Conservation (phyloP, 2,329 filamentous ascomycete species). For the Phialophora chinensis region DNA sequence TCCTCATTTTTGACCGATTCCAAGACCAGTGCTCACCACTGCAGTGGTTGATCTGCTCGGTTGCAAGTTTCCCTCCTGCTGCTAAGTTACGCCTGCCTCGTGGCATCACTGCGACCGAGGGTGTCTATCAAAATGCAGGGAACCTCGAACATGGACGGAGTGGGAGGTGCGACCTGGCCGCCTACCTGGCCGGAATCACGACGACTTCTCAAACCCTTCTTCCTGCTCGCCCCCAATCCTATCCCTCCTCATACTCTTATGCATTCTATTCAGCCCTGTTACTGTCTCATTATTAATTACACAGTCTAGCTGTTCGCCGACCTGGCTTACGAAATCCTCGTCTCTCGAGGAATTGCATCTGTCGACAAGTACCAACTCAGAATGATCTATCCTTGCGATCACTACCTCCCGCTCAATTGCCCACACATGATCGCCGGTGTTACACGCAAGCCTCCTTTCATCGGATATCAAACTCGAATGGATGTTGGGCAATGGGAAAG, state of each 20-base stretch:
- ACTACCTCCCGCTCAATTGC: background rate
- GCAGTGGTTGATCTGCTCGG: background rate
- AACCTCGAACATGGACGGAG: background rate
- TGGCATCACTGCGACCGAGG: background rate
- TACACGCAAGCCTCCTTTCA: background rate
- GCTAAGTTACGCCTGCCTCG: background rate
- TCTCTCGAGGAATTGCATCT: conserved; percentile 33
- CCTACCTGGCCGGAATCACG: background rate
- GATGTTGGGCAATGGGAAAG: conserved; percentile 1
- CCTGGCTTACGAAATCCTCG: conserved; percentile 34
- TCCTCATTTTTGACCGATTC: background rate
- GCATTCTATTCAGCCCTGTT: conserved; percentile 11
- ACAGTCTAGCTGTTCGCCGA: conserved; percentile 25
- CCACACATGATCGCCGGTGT: background rate
- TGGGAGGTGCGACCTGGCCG: background rate
- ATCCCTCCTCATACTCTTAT: conserved; percentile 12
- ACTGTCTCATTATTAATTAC: conserved; percentile 20
- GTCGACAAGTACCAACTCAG: conserved; percentile 19
- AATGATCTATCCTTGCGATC: conserved; percentile 16
- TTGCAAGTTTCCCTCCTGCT: background rate
- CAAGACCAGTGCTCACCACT: background rate
- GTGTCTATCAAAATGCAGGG: background rate
- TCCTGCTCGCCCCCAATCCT: background rate
- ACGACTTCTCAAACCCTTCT: background rate
- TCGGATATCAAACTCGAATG: background rate